A percentile compares a stretch with the other conserved stretches of the same genome.
These are phyloP conservation scores for Candida dubliniensis DNA, from an alignment of 1,139 yeast species.

Conservation along the genomic window DNA sequence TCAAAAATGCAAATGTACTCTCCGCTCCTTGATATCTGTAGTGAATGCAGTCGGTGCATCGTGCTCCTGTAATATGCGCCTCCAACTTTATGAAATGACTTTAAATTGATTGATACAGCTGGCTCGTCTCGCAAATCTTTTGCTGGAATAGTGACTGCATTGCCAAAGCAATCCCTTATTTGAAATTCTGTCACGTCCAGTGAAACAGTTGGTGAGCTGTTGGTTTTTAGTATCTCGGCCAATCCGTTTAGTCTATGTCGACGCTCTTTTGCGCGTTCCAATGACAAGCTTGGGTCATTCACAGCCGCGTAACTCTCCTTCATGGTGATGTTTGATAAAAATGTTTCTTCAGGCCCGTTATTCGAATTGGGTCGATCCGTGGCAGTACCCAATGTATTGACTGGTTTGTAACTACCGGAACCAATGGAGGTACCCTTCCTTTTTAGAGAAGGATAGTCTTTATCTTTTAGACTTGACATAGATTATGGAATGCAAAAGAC, in stretches of 20 bases:
- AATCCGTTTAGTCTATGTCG: conserved; percentile 5
- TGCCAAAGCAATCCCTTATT: conserved; percentile 10
- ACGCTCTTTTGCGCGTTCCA: conserved; percentile 2
- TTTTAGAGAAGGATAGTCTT: conserved; percentile 8
- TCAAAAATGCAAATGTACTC: conserved; percentile 10
- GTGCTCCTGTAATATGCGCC: neutral
- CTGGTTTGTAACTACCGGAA: conserved; percentile 8
- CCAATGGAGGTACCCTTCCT: conserved; percentile 4
- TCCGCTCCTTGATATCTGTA: conserved; percentile 13
- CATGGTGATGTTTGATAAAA: conserved; percentile 3
- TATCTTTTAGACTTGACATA: conserved; percentile 6
- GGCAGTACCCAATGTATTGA: conserved; percentile 4
- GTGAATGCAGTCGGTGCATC: neutral
- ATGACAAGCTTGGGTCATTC: neutral
- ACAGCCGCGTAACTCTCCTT: conserved; percentile 2
- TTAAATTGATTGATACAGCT: conserved; percentile 3
- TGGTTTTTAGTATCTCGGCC: neutral
- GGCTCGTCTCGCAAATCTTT: conserved; percentile 4
- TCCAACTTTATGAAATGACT: conserved; percentile 6
- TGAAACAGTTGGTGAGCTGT: too few species aligned
- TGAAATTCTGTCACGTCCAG: neutral
- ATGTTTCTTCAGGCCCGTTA: neutral
- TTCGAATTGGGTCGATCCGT: neutral
- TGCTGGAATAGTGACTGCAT: neutral
- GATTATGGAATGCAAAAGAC: too few species aligned